These are phyloP conservation scores for Saitozyma podzolica DNA, from an alignment of 768 basidiomycete species.

Conservation along the genomic window DNA sequence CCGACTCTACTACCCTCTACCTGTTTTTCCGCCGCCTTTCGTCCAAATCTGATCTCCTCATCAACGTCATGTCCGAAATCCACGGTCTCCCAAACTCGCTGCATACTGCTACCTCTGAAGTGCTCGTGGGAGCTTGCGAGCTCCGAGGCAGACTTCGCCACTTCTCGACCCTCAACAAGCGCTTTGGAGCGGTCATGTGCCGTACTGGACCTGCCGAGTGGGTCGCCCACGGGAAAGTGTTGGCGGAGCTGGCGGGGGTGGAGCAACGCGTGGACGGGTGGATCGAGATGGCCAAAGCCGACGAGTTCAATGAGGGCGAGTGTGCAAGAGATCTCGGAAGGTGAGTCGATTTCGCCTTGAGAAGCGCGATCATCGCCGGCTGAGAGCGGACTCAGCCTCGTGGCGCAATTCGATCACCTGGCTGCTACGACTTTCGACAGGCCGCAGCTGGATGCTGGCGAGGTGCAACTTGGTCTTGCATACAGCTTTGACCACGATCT, in stretches of 20 bases:
- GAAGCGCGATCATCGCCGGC: not conserved
- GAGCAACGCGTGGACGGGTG: conserved; percentile 93
- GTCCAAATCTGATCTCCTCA: conserved; percentile 83
- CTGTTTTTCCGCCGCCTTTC: conserved; percentile 90
- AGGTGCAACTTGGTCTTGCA: conserved; percentile 81
- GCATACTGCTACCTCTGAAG: conserved; percentile 76
- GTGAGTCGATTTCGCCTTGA: conserved; percentile 57
- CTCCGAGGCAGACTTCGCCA: conserved; percentile 80
- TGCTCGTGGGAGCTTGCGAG: conserved; percentile 90
- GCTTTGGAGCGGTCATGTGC: conserved; percentile 80
- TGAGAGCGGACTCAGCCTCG: conserved; percentile 61
- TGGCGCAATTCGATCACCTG: conserved; percentile 89
- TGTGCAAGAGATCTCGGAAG: conserved; percentile 86
- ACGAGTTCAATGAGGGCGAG: conserved; percentile 91
- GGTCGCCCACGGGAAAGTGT: conserved; percentile 78
- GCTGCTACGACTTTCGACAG: conserved; percentile 80
- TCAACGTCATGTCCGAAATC: conserved; percentile 73
- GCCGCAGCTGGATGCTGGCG: conserved; percentile 82
- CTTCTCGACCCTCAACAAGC: conserved; percentile 79
- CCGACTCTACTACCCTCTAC: conserved; percentile 82
- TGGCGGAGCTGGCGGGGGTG: conserved; percentile 77
- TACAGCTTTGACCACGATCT: conserved; percentile 84
- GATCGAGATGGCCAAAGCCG: conserved; percentile 74
- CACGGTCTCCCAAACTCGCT: conserved; percentile 84
- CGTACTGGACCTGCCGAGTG: conserved; percentile 81